phyloP scores from a whole-genome alignment of 208 protist species.

The Trypanosomatidae sp. region DNA sequence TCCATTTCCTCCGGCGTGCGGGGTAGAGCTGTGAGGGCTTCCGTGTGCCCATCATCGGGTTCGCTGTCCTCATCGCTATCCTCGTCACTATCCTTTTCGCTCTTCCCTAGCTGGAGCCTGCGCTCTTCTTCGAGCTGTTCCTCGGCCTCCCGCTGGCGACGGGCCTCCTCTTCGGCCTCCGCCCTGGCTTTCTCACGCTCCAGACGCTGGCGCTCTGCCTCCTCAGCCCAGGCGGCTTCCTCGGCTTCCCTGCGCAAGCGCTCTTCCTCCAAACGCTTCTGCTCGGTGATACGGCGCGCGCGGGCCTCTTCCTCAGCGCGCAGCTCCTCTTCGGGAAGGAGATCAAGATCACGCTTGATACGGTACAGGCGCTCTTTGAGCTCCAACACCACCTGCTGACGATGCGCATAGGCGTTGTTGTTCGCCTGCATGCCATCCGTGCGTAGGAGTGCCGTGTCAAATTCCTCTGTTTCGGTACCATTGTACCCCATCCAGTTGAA shows the following conservation, averaged over 20 bases:
- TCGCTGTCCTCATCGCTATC: conserved; percentile 48
- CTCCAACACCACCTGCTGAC: conserved; percentile 54
- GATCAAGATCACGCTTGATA: conserved; percentile 79
- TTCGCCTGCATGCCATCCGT: conserved; percentile 12
- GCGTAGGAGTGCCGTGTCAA: conserved; percentile 52
- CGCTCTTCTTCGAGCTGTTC: conserved; percentile 14
- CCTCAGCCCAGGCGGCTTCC: conserved; percentile 16
- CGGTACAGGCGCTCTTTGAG: conserved; percentile 69
- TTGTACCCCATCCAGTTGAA: conserved; percentile 91
- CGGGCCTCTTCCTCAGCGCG: conserved; percentile 38
- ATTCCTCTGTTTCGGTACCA: conserved; percentile 61
- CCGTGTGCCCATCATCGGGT: conserved; percentile 28
- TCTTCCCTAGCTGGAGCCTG: conserved; percentile 26
- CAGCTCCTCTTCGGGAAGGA: conserved; percentile 67
- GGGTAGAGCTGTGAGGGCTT: conserved; percentile 21
- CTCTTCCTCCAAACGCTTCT: conserved; percentile 31
- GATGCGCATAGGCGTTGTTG: conserved; percentile 64
- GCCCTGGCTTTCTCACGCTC: conserved; percentile 27
- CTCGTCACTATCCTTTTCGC: conserved; percentile 42
- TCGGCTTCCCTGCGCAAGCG: conserved; percentile 13
- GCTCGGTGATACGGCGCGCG: conserved; percentile 29
- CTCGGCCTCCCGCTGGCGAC: conserved; percentile 14
- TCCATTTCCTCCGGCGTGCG: conserved; percentile 43
- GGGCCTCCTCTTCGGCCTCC: conserved; percentile 12
- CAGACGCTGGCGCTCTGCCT: conserved; percentile 31